Evolutionary conservation across 768 basidiomycete genomes (phyloP).

Genomic region (Calocera cornea): DNA sequence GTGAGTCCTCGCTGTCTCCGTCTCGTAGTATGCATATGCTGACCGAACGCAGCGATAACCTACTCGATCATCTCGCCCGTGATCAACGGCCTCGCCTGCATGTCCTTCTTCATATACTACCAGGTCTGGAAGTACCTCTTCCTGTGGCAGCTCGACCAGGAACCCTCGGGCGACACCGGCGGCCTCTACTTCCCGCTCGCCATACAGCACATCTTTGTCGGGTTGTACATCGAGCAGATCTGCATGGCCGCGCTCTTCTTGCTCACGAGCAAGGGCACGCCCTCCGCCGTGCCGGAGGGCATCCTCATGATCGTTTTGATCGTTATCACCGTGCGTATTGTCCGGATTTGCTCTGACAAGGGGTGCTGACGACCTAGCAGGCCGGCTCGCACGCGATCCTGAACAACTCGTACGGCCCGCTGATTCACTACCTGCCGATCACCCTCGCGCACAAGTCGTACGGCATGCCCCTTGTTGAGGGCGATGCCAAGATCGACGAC

Average conservation of each 20-base stretch:
- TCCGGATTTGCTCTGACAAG: not conserved
- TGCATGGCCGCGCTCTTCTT: constrained; percentile 84
- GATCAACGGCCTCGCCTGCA: constrained; percentile 77
- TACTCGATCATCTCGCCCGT: constrained; percentile 87
- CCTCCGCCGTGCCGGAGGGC: constrained; percentile 58
- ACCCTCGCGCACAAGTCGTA: constrained; percentile 60
- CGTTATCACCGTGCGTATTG: constrained; percentile 52
- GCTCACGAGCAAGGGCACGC: constrained; percentile 45
- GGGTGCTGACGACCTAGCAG: constrained; percentile 24
- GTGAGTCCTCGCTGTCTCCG: constrained; percentile 31
- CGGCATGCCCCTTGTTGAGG: constrained; percentile 20
- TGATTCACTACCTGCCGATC: constrained; percentile 60
- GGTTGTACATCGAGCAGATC: constrained; percentile 80
- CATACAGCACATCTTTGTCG: constrained; percentile 84
- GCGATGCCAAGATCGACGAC: constrained; percentile 9
- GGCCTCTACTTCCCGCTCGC: constrained; percentile 94
- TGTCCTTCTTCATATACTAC: constrained; percentile 74
- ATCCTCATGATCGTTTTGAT: constrained; percentile 78
- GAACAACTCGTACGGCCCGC: constrained; percentile 65
- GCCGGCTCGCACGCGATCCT: constrained; percentile 60
- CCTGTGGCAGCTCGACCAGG: constrained; percentile 64
- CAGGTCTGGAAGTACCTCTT: constrained; percentile 48
- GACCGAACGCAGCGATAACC: constrained; percentile 34
- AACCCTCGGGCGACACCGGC: constrained; percentile 61
- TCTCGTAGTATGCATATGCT: not conserved